Evolutionary conservation across 495 filamentous ascomycete species (phyloP), one percentile per base, ranked within the genome.

Genomic region (Penicillium arizonense): DNA sequence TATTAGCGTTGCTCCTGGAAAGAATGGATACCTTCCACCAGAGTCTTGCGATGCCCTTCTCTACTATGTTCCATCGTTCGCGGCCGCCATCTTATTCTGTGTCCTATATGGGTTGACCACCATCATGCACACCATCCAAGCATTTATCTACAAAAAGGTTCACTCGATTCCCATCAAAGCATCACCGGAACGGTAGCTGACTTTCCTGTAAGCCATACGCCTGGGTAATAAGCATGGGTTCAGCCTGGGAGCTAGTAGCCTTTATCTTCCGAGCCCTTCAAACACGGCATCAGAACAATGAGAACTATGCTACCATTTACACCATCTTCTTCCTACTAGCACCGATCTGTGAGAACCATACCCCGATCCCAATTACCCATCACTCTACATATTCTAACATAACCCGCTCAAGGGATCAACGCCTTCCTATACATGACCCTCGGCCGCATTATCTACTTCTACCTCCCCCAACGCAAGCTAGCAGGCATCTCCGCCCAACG

Each of bases 401-500:
- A 18, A 7, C 1, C 10, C 14, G 1, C 16, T 11, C 26, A 36
- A 61, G 58, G 58, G 55, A 62, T 86, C 53, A 87, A 88, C 34
- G 85, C 85, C 3, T 87, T 81, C 57, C 71, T 77, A n/a, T 89
- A 88, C 72, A 87, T 87, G 84, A 77, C 81, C 13, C 64, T 87
- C 42, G 84, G 81, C 1, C 74, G 86, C 6, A 75, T 88, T 72
- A 77, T 87, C 13, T 73, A 75, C 58, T 81, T 79, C 63, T 86
- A 41, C 42, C 45, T 53, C 1, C 58, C 54, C 6, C 44, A 51
- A 1, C 64, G 76, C 30, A 68, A 66, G 20, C 66, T 87, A 8
- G 69, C 61, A 34, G 57, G 71, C 2, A 68, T 89, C 57, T 77
- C 77, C 14, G 58, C 58, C 9, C 53, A 37, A 13, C 45, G 52